A percentile compares a stretch with the other conserved stretches of the same genome.
phyloP scores from a whole-genome alignment of 1,139 yeast genomes.

The Citeromyces hawaiiensis region DNA sequence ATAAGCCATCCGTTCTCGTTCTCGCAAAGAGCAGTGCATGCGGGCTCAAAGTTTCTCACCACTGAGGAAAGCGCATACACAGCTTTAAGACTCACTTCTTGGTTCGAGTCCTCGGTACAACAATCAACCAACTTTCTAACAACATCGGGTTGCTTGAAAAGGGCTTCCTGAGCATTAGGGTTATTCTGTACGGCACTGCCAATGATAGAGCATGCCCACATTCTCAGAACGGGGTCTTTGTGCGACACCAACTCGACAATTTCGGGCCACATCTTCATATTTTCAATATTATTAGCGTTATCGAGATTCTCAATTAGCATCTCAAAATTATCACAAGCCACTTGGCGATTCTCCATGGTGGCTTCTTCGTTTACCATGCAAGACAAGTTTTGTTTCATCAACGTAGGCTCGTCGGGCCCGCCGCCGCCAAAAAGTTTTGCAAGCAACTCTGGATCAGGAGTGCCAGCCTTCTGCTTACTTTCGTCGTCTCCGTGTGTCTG shows the following conservation, averaged over 20 bases:
- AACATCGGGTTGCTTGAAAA: constrained; percentile 36
- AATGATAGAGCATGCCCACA: constrained; percentile 56
- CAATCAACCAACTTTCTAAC: constrained; percentile 29
- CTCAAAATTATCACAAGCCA: constrained; percentile 85
- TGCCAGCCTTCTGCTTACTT: constrained; percentile 44
- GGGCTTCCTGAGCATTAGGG: constrained; percentile 56
- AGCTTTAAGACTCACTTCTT: constrained; percentile 39
- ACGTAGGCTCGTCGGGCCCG: constrained; percentile 71
- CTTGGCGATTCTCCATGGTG: constrained; percentile 45
- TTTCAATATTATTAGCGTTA: constrained; percentile 87
- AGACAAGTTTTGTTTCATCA: constrained; percentile 64
- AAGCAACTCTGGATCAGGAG: constrained; percentile 66
- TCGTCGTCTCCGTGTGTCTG: constrained; percentile 59
- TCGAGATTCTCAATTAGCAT: constrained; percentile 90
- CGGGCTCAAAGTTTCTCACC: constrained; percentile 55
- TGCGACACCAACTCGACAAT: constrained; percentile 37
- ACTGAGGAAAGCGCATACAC: constrained; percentile 67
- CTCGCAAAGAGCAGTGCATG: constrained; percentile 37
- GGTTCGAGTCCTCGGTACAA: constrained; percentile 17
- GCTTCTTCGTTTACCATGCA: constrained; percentile 56
- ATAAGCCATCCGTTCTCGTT: constrained; percentile 50
- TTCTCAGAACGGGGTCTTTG: constrained; percentile 30
- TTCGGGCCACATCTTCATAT: constrained; percentile 68
- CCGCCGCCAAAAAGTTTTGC: constrained; percentile 63
- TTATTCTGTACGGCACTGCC: constrained; percentile 94